Percentiles rank a stretch among this genome's conserved stretches.
Conservation (phyloP, 208 protist genomes). For the Trypanosoma rangeli region DNA sequence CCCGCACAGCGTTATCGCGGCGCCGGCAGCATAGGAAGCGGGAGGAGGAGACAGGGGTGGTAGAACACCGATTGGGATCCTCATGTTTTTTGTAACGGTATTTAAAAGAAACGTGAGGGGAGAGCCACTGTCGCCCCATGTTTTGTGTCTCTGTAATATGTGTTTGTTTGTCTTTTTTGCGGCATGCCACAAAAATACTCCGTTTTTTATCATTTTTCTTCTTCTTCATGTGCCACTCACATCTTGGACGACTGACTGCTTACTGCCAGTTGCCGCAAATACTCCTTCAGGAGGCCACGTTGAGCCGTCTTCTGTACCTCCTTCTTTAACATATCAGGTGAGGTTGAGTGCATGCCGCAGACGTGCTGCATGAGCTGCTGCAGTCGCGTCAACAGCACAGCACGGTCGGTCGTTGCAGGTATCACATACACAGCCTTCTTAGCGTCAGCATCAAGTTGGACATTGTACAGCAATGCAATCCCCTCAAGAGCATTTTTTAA, state of each 20-base stretch:
- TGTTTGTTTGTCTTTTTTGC: neutral
- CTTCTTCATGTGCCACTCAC: neutral
- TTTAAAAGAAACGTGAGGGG: neutral
- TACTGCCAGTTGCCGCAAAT: neutral
- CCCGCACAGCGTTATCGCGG: neutral
- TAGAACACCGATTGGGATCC: neutral
- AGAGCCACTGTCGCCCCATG: neutral
- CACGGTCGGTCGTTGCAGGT: neutral
- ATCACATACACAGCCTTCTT: slow-evolving; percentile 13
- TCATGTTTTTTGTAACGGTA: neutral
- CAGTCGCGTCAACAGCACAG: neutral
- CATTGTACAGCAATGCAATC: neutral
- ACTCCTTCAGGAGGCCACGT: slow-evolving; percentile 5
- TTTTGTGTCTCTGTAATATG: too few relatives aligned
- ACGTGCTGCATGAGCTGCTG: slow-evolving; percentile 3
- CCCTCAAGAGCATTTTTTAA: slow-evolving; percentile 20
- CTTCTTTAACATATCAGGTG: neutral
- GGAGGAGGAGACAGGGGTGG: neutral
- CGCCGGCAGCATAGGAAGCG: neutral
- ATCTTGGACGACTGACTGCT: slow-evolving; percentile 13
- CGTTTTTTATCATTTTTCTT: neutral
- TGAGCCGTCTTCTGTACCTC: slow-evolving; percentile 5
- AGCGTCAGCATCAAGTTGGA: slow-evolving; percentile 1
- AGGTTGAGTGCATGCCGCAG: neutral
- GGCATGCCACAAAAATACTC: neutral